Evolutionary conservation across 495 filamentous ascomycete genomes (phyloP), one percentile per base, ranked within the genome.

Genomic region (Xylaria venustula): DNA sequence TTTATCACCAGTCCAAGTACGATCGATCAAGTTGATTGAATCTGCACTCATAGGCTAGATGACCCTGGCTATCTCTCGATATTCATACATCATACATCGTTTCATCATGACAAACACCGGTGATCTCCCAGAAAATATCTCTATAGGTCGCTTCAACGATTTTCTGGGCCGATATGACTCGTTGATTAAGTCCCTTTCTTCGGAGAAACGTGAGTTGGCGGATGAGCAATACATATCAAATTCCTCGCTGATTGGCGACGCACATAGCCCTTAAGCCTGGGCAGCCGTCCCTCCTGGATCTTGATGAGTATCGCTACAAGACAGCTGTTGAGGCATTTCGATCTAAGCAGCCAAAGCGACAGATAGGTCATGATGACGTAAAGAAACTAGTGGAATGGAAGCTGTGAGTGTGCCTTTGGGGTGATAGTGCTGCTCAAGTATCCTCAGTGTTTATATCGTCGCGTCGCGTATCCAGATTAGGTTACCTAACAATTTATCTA

Each of bases 321-420:
- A 70, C 74, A 48, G 77, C 78, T 23, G 66, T 75, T 26, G 65
- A 62, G 8, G n/a, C 47, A 7, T 82, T 79, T 63, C 70, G 66
- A 7, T 62, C 72, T 49, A 61, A 69, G 9, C 60, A 62, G 34
- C 42, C 61, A 26, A 67, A 54, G 12, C 58, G 44, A 12, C 40
- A 62, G 12, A 80, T 80, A 73, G 70, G 53, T 7, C 65, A 77
- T 12, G 72, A 77, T 2, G 72, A 82, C 36, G 72, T 83, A 41
- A 77, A 79, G 58, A 70, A 60, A 25, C 69, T 91, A n/a, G 83
- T 91, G 50, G 84, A 89, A 56, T 93, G 90, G 90, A 93, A 92
- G 74, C 72, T 89, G 88, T 91, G 79, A 68, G 86, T 79, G n/a
- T 34, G 41, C 47, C 19, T 25, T 5, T 50, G 44, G 45, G 9